Percentiles rank a stretch among this genome's conserved stretches.
Evolutionary conservation across 2,329 filamentous ascomycete genomes (phyloP).

Genomic region (Penicillium aurantiogriseum): DNA sequence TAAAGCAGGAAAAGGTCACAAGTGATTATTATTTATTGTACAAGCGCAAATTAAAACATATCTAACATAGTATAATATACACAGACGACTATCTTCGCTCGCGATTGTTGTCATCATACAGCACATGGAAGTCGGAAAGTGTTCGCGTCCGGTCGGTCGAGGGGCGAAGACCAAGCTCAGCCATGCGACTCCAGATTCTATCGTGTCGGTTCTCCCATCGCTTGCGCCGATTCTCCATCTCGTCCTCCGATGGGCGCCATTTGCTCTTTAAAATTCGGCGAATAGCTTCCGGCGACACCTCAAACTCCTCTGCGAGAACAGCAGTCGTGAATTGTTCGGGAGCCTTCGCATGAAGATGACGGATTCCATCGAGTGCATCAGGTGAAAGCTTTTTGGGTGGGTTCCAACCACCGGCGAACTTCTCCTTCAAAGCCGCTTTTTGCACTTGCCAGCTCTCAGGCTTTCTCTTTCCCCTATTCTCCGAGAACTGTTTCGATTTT

Average conservation of each 20-base stretch:
- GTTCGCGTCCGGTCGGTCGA: slow-evolving; percentile 45
- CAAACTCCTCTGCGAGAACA: slow-evolving; percentile 72
- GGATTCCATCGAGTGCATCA: slow-evolving; percentile 86
- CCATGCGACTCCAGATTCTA: slow-evolving; percentile 47
- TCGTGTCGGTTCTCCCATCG: slow-evolving; percentile 48
- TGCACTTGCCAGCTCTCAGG: slow-evolving; percentile 68
- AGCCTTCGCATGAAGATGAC: slow-evolving; percentile 73
- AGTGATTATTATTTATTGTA: slow-evolving; percentile 1
- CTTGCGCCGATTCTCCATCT: slow-evolving; percentile 40
- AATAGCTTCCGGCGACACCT: slow-evolving; percentile 83
- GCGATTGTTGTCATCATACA: slow-evolving; percentile 27
- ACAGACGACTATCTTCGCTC: neutral
- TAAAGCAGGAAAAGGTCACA: neutral
- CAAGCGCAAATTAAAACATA: neutral
- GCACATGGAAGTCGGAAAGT: slow-evolving; percentile 25
- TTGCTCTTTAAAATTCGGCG: slow-evolving; percentile 72
- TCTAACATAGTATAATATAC: neutral
- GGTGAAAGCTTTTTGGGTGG: slow-evolving; percentile 86
- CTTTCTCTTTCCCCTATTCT: slow-evolving; percentile 32
- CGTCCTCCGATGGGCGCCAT: slow-evolving; percentile 44
- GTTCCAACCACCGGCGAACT: slow-evolving; percentile 76
- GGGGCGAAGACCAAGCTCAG: slow-evolving; percentile 56
- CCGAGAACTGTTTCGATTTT: slow-evolving; percentile 9
- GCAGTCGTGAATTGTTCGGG: slow-evolving; percentile 74
- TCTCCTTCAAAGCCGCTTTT: slow-evolving; percentile 70